Conservation (phyloP, 805 yeast genomes). For the Myxozyma monticola region DNA sequence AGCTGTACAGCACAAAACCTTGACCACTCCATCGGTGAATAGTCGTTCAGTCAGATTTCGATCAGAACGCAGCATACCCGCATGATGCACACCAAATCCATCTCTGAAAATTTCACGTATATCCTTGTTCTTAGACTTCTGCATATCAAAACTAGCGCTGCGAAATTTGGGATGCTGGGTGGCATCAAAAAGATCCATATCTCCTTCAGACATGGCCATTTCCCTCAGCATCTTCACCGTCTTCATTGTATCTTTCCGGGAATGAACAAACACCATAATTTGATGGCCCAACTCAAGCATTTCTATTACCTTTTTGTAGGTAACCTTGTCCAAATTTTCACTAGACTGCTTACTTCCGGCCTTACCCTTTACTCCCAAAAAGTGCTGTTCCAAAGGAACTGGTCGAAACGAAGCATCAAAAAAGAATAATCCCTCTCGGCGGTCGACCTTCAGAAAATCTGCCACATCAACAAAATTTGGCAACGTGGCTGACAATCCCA, state of each 20-base stretch:
- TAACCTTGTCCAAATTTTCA: slow-evolving; percentile 59
- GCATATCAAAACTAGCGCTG: slow-evolving; percentile 61
- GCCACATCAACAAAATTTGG: slow-evolving; percentile 94
- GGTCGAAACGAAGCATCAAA: slow-evolving; percentile 94
- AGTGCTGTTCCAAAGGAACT: slow-evolving; percentile 84
- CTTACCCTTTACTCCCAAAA: slow-evolving; percentile 83
- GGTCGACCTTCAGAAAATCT: slow-evolving; percentile 78
- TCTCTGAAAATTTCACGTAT: slow-evolving; percentile 71
- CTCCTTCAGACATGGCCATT: slow-evolving; percentile 64
- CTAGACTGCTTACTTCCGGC: slow-evolving; percentile 67
- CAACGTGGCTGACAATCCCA: slow-evolving; percentile 89
- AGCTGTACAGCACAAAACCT: slow-evolving; percentile 92
- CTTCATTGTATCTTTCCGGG: slow-evolving; percentile 87
- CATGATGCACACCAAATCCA: slow-evolving; percentile 96
- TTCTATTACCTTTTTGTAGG: slow-evolving; percentile 73
- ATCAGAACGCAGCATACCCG: slow-evolving; percentile 92
- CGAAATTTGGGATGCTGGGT: slow-evolving; percentile 42
- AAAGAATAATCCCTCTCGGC: slow-evolving; percentile 88
- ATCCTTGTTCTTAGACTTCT: slow-evolving; percentile 69
- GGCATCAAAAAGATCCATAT: slow-evolving; percentile 47
- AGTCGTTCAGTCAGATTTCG: slow-evolving; percentile 85
- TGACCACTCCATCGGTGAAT: slow-evolving; percentile 82
- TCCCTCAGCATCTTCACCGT: slow-evolving; percentile 72
- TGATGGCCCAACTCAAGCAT: slow-evolving; percentile 61
- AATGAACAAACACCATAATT: slow-evolving; percentile 95